Conservation (phyloP, 768 basidiomycete genomes). For the Cystofilobasidium bisporidii region DNA sequence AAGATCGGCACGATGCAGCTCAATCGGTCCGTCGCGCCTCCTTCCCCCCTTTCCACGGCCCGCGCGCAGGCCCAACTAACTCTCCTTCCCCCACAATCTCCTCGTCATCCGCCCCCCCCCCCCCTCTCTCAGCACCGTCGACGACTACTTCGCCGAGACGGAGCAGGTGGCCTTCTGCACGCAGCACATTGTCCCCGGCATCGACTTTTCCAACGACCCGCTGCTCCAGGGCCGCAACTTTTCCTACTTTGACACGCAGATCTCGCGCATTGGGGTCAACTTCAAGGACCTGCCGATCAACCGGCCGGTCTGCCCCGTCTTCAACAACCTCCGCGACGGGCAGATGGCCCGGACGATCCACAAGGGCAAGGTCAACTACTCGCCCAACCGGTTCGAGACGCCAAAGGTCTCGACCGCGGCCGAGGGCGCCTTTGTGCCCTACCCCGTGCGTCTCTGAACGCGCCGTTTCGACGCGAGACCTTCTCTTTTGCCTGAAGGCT, state of each 20-base stretch:
- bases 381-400: conserved; percentile 59
- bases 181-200: conserved; percentile 46
- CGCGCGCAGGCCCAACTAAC: no score
- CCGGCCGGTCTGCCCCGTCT: conserved; percentile 40
- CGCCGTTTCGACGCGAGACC: not conserved
- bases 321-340: conserved; percentile 42
- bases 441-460: not conserved
- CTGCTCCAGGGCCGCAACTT: conserved; percentile 66
- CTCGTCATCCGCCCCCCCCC: conserved; percentile 31
- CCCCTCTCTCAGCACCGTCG: not conserved
- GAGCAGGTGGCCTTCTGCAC: conserved; percentile 90
- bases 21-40: conserved; percentile 44
- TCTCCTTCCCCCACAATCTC: no score
- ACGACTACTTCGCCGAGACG: conserved; percentile 63
- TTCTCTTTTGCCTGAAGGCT: no score
- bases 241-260: conserved; percentile 52
- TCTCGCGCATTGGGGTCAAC: conserved; percentile 69
- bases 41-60: no score
- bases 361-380: conserved; percentile 54
- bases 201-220: conserved; percentile 52
- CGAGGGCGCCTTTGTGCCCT: conserved; percentile 13
- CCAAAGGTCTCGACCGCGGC: not conserved
- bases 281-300: conserved; percentile 66
- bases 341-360: conserved; percentile 30
- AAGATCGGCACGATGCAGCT: conserved; percentile 62